phyloP scores from a whole-genome alignment of 352 stramenopile species.

The Globisporangium splendens region DNA sequence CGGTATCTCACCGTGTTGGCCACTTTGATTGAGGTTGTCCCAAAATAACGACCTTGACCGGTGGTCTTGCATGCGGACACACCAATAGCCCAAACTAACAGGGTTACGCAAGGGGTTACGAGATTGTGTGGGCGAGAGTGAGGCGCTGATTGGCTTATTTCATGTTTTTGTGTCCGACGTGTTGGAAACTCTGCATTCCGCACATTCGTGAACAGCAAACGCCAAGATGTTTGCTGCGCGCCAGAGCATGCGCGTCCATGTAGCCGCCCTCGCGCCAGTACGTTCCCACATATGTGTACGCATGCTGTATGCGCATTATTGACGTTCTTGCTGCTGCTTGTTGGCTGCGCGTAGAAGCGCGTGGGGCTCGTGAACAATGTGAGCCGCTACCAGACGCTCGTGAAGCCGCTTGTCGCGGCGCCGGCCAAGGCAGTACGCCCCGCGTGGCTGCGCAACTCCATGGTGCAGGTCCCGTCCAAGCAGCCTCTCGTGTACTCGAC shows the following conservation, averaged over 20 bases:
- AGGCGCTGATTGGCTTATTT: background rate
- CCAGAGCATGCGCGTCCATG: constrained; percentile 6
- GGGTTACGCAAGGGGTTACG: background rate
- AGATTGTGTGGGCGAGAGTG: background rate
- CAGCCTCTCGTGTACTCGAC: constrained; percentile 62
- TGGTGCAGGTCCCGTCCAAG: constrained; percentile 21
- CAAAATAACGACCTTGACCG: background rate
- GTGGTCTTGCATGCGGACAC: background rate
- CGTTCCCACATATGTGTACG: background rate
- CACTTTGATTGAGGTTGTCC: background rate
- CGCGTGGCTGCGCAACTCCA: constrained; percentile 29
- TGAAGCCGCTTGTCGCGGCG: constrained; percentile 27
- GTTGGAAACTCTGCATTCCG: background rate
- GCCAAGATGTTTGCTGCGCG: constrained; percentile 10
- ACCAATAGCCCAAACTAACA: background rate
- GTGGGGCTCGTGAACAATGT: constrained; percentile 3
- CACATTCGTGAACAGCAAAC: background rate
- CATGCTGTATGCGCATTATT: background rate
- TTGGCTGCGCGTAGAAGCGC: constrained; percentile 2
- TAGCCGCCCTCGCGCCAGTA: background rate
- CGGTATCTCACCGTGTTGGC: too few relatives aligned
- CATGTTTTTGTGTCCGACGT: background rate
- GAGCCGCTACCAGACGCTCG: constrained; percentile 67
- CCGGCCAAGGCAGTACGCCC: constrained; percentile 24
- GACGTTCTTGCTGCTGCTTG: background rate